These are phyloP conservation scores for Botrytis galanthina DNA, from an alignment of 2,329 filamentous ascomycete genomes.

Conservation along the genomic window DNA sequence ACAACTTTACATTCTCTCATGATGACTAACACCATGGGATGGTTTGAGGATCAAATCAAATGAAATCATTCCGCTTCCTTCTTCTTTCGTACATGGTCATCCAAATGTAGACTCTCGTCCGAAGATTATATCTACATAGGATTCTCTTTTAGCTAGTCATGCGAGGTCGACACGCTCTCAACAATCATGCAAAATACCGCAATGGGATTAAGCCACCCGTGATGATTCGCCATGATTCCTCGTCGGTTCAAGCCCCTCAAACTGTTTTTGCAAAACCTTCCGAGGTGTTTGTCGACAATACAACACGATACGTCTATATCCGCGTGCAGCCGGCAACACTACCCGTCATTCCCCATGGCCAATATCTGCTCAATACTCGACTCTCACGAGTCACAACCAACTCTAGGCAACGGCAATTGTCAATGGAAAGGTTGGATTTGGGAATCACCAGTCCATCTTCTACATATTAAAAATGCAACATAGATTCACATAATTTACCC, in stretches of 20 bases:
- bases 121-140: neutral
- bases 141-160: neutral
- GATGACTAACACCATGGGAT: neutral
- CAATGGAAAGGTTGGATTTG: neutral
- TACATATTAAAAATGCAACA: neutral
- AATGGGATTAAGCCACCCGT: neutral
- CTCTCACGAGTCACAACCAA: neutral
- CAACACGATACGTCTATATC: neutral
- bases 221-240: neutral
- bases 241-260: neutral
- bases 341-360: neutral
- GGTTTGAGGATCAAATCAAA: neutral
- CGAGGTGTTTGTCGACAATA: slow-evolving; percentile 1
- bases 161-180: slow-evolving; percentile 3
- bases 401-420: neutral
- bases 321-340: neutral
- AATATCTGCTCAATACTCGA: neutral
- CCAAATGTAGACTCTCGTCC: slow-evolving; percentile 4
- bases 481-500: neutral
- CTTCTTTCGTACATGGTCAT: slow-evolving; percentile 8
- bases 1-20: neutral
- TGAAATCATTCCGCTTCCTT: neutral
- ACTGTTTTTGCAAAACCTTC: neutral
- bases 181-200: neutral
- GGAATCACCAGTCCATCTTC: neutral